Conservation (phyloP, 75 land plant species). For the Isoetes taiwanensis region DNA sequence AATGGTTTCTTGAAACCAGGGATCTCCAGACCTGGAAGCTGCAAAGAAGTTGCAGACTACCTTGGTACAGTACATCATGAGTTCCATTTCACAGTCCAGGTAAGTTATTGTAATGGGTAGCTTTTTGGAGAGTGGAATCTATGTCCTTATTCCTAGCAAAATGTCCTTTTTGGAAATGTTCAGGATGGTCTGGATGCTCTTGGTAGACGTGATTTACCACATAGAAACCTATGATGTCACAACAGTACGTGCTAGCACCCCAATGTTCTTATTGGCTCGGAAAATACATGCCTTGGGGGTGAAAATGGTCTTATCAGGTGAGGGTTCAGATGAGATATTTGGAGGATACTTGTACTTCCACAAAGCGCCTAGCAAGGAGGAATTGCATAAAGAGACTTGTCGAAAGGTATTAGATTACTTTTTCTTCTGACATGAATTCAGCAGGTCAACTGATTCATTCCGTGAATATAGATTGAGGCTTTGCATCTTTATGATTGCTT, state of each 20-base stretch:
- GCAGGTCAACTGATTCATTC: too few species aligned
- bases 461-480: not conserved
- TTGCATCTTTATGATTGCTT: not conserved
- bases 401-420: not conserved
- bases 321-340: constrained; percentile 5
- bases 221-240: constrained; percentile 4
- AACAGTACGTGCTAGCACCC: constrained; percentile 2
- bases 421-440: too few species aligned
- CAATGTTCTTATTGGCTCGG: constrained; percentile 2
- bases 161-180: not conserved
- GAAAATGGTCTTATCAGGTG: constrained; percentile 3
- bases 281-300: not conserved
- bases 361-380: constrained; percentile 5
- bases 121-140: too few species aligned
- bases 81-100: constrained; percentile 1
- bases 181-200: constrained; percentile 5
- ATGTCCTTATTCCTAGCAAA: not conserved
- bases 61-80: not conserved
- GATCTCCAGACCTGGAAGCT: constrained; percentile 1
- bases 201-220: constrained; percentile 5
- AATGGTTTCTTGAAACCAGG: not conserved
- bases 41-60: constrained; percentile 4
- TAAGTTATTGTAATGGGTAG: not conserved
- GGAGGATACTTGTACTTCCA: constrained; percentile 4
- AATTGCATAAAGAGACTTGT: constrained; percentile 1